A percentile compares a stretch with the other conserved stretches of the same genome.
These are phyloP conservation scores for Floccularia luteovirens DNA, from an alignment of 768 basidiomycete species.

Conservation along the genomic window DNA sequence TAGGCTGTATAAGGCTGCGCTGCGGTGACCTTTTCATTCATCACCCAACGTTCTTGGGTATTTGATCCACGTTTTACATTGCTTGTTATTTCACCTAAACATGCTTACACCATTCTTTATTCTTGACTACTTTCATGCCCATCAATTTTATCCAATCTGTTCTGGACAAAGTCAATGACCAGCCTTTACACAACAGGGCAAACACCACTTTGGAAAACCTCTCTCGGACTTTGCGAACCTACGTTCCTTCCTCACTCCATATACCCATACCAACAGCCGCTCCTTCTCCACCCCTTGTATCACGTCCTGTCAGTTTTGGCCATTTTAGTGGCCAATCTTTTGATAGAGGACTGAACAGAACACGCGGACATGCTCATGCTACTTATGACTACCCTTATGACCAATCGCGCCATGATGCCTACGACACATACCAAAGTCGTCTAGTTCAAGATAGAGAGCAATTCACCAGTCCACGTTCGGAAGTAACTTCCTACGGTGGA, in stretches of 20 bases:
- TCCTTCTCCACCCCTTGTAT: constrained; percentile 42
- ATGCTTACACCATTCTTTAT: neutral
- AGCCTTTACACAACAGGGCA: neutral
- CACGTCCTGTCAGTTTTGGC: constrained; percentile 40
- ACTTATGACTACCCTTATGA: too few relatives aligned
- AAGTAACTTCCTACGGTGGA: too few relatives aligned
- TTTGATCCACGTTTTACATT: neutral
- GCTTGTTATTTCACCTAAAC: neutral
- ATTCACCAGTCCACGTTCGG: too few relatives aligned
- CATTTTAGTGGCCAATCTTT: constrained; percentile 26
- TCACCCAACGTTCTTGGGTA: neutral
- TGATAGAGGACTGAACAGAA: too few relatives aligned
- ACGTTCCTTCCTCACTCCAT: constrained; percentile 34
- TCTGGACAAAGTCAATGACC: constrained; percentile 7
- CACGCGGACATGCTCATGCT: too few relatives aligned
- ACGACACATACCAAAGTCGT: too few relatives aligned
- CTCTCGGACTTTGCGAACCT: neutral
- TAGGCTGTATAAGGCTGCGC: neutral
- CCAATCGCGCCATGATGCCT: too few relatives aligned
- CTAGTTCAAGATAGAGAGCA: too few relatives aligned
- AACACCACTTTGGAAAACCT: neutral
- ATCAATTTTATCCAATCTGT: constrained; percentile 8
- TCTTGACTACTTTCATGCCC: neutral
- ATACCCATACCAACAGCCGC: constrained; percentile 39
- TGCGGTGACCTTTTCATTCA: neutral